phyloP scores from a whole-genome alignment of 106 monocot genomes.

The Vanilla planifolia region DNA sequence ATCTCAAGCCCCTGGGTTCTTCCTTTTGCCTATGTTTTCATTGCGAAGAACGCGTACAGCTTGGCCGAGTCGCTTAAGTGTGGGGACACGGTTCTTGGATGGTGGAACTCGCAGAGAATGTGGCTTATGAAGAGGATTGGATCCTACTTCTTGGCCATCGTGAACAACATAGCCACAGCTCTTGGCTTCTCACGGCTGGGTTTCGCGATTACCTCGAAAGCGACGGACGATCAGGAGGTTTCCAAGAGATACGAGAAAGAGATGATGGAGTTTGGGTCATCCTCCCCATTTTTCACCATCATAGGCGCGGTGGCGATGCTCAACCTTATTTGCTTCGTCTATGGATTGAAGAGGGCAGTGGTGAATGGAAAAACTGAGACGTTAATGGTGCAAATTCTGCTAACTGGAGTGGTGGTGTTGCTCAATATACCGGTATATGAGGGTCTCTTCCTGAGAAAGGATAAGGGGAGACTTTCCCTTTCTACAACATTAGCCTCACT shows the following conservation, averaged over 20 bases:
- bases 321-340: conserved; percentile 16
- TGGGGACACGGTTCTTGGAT: conserved; percentile 20
- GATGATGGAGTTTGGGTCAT: conserved; percentile 38
- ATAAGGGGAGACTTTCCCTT: conserved; percentile 15
- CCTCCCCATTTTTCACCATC: conserved; percentile 9
- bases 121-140: conserved; percentile 17
- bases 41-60: conserved; percentile 14
- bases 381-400: conserved; percentile 9
- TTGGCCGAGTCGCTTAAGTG: conserved; percentile 17
- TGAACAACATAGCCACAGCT: conserved; percentile 15
- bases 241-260: conserved; percentile 25
- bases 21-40: conserved; percentile 37
- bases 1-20: conserved; percentile 37
- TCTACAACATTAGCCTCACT: too few species aligned
- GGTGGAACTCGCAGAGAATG: conserved; percentile 51
- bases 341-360: neutral
- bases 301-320: conserved; percentile 6
- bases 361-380: neutral
- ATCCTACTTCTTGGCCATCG: conserved; percentile 25
- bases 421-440: conserved; percentile 15
- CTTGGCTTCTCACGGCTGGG: conserved; percentile 6
- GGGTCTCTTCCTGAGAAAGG: conserved; percentile 20
- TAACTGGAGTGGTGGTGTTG: conserved; percentile 7
- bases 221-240: conserved; percentile 17
- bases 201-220: conserved; percentile 36